Conservation (phyloP, 129 eudicot species). For the Arctium lappa region DNA sequence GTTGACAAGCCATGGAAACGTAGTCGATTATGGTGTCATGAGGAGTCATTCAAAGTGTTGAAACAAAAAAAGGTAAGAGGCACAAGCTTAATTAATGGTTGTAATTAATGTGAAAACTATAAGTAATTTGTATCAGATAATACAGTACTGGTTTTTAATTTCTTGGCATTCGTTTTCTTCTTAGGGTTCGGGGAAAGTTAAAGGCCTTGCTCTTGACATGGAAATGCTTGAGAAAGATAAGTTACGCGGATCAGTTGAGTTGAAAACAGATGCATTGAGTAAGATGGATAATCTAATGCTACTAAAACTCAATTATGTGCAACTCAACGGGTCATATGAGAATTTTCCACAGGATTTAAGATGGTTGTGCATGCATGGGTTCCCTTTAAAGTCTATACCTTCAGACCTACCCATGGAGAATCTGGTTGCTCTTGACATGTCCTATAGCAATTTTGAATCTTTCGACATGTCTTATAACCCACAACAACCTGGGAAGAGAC, state of each 20-base stretch:
- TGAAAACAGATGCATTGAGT: not conserved
- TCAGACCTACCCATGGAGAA: too few species aligned
- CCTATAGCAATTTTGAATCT: too few species aligned
- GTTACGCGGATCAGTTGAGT: not conserved
- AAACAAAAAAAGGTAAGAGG: slow-evolving; percentile 14
- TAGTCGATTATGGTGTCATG: slow-evolving; percentile 14
- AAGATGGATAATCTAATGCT: not conserved
- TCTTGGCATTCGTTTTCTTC: not conserved
- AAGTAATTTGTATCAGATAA: not conserved
- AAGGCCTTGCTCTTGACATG: slow-evolving; percentile 11
- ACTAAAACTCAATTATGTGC: not conserved
- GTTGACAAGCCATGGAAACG: slow-evolving; percentile 15
- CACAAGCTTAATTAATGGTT: not conserved
- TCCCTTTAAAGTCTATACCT: too few species aligned
- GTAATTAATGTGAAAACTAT: too few species aligned
- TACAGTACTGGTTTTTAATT: too few species aligned
- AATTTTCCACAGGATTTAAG: too few species aligned
- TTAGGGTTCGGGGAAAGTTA: not conserved
- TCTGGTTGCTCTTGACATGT: too few species aligned
- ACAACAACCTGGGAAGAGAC: too few species aligned
- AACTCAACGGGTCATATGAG: too few species aligned
- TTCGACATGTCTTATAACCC: too few species aligned
- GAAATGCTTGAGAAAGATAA: not conserved
- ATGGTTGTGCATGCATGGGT: too few species aligned
- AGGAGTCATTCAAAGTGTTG: slow-evolving; percentile 19